Evolutionary conservation across 2,329 filamentous ascomycete species (phyloP), one percentile per base, ranked within the genome.

Genomic region (Ophidiomyces ophidiicola): DNA sequence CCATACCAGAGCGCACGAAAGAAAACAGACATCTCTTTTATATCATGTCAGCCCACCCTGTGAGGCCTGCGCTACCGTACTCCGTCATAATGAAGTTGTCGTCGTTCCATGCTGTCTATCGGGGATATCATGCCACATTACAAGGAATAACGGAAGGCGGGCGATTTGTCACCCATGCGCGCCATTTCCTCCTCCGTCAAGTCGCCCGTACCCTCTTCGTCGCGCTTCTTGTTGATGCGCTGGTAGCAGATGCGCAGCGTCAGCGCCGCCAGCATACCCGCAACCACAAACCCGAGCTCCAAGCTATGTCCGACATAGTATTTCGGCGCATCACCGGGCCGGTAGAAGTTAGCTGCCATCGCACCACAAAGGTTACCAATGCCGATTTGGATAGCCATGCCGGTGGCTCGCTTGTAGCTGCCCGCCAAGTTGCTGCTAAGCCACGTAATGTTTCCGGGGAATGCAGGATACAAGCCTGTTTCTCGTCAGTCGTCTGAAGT

Each of bases 321-420:
- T 14, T 61, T 59, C 0, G 70, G 70, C 1, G 59, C 55, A 46
- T 72, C 69, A 34, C 59, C 50, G 0, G 54, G 43, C 7, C 78
- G 69, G 49, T 83, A 84, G 49, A 83, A 82, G 50, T 83, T 83
- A 4, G 76, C 78, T 0, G 78, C 75, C 71, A 82, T 80, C 1
- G 77, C 57, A 39, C 60, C 60, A 10, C 56, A 51, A 26, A 63
- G 43, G 36, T 79, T 80, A 0, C 76, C 76, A 10, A 75, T 48
- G 0, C 71, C 72, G 35, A 80, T 78, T 29, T 77, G 73, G 8
- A 80, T 59, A 0, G 75, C 77, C 69, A 80, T 80, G 1, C 75
- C 76, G 0, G 68, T 71, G 6, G 69, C 70, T 4, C 76, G 66
- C 44, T 68, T 68, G 34, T 63, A 62, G 7, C 75, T 67, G 0